Base-by-base conservation (phyloP, 192 early-diverging fungal genomes). In the Geranomyces michiganensis region DNA sequence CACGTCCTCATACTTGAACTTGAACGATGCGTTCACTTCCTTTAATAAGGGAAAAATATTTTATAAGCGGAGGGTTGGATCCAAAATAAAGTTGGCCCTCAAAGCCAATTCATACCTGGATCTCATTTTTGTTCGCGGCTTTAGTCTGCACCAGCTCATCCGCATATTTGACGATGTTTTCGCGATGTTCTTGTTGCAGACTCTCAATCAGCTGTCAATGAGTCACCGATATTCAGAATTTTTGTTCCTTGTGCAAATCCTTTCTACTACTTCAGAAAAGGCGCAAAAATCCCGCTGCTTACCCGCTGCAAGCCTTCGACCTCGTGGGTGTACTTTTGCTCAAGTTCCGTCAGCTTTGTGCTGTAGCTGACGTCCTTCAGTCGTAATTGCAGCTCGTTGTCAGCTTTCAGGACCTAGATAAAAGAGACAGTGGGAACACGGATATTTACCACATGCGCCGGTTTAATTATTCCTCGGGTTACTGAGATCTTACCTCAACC, bases 351-450 rank as follows among this genome's bases (percentile, higher is more conserved):
- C 64, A 89, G 79, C 72, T 88, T 88, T 61, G 88, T 85, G 76
- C 83, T 88, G 72, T 78, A 88, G 69, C 86, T 88, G 83, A 89
- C 85, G 67, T 89, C 87, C 64, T 89, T 89, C 21, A 89, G 73
- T 21, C 86, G 66, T 19, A 89, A 72, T 67, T 89, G 87, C 67
- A 87, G 85, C 64, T 89, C 87, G 72, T 89, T 86, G 70, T 89
- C 87, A 81, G 85, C 80, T 63, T 89, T 89, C 30, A 89, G 75
- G 6, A 53, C 51, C 51, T 53, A 26, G 15, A 26, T 7, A 24
- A 15, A n/a, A 53, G 10, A 19, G 46, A 47, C 12, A 10, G 46
- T 15, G 51, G 19, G 15, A 26, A 4, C 7, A 10, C 36, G 36
- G 36, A 10, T 41, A 7, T 41, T 41, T n/a, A n/a, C n/a, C n/a